phyloP scores from a whole-genome alignment of 306 rosid species.

The Leucaena leucocephala region DNA sequence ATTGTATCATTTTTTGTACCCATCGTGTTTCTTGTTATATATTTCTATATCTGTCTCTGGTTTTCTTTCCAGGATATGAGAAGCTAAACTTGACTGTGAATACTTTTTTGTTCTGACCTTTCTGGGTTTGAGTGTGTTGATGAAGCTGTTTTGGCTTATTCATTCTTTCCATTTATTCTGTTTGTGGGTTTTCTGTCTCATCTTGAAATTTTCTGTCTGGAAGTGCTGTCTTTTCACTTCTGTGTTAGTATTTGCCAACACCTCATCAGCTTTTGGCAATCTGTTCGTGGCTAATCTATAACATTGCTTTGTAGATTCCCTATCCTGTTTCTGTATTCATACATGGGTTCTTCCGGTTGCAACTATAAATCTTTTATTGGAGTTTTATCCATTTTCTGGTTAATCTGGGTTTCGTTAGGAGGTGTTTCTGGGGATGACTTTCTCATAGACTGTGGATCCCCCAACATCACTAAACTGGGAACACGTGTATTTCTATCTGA shows the following conservation, averaged over 20 bases:
- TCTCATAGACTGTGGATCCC: constrained; percentile 71
- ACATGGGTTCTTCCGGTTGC: constrained; percentile 38
- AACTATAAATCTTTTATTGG: constrained; percentile 31
- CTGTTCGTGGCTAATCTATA: not conserved
- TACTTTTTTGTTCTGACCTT: not conserved
- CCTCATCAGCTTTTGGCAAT: not conserved
- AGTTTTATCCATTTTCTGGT: constrained; percentile 42
- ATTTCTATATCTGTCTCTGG: not conserved
- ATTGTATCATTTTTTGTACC: not conserved
- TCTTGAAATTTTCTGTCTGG: not conserved
- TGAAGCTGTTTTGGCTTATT: not conserved
- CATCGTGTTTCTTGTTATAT: not conserved
- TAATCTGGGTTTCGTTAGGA: constrained; percentile 45
- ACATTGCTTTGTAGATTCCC: not conserved
- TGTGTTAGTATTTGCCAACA: not conserved
- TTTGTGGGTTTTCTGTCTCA: not conserved
- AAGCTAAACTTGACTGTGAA: not conserved
- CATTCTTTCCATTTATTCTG: not conserved
- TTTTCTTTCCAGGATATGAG: not conserved
- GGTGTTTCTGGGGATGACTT: constrained; percentile 39
- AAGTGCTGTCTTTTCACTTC: not conserved
- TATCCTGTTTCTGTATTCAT: not conserved
- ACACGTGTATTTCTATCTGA: constrained; percentile 55
- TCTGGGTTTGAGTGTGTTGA: not conserved
- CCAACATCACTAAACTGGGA: constrained; percentile 43